phyloP scores from a whole-genome alignment of 768 basidiomycete genomes.

The Boletus bicolor region DNA sequence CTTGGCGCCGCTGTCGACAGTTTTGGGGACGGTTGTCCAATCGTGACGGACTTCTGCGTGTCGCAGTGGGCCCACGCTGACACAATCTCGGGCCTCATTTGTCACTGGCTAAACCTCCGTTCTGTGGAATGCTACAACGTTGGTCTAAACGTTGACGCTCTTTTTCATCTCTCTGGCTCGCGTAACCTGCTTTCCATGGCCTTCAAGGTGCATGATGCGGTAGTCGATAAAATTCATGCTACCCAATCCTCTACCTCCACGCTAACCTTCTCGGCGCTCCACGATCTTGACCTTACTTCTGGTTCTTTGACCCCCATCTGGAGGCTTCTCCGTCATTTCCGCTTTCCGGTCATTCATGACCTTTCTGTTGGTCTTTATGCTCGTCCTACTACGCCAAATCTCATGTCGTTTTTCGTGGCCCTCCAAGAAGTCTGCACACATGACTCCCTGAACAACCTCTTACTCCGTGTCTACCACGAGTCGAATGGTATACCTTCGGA shows the following conservation, averaged over 20 bases:
- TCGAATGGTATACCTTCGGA: not conserved
- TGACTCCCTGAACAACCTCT: not conserved
- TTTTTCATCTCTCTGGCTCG: slow-evolving; percentile 5
- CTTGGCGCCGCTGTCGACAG: not conserved
- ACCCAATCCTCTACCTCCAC: not conserved
- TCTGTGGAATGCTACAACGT: not conserved
- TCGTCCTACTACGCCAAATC: not conserved
- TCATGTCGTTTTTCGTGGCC: slow-evolving; percentile 3
- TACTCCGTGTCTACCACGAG: not conserved
- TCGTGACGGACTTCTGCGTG: not conserved
- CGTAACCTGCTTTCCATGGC: not conserved
- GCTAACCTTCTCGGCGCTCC: slow-evolving; percentile 5
- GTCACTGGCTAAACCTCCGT: slow-evolving; percentile 7
- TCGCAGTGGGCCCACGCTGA: not conserved
- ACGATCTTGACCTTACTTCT: not conserved
- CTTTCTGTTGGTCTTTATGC: not conserved
- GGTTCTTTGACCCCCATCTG: not conserved
- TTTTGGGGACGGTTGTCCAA: slow-evolving; percentile 4
- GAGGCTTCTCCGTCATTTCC: slow-evolving; percentile 1
- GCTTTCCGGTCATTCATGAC: not conserved
- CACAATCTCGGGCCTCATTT: slow-evolving; percentile 2
- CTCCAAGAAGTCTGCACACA: not conserved
- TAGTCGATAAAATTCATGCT: not conserved
- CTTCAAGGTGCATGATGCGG: not conserved
- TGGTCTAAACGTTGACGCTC: not conserved